These are phyloP conservation scores for Pseudopithomyces chartarum DNA, from an alignment of 2,329 filamentous ascomycete genomes.

Conservation along the genomic window DNA sequence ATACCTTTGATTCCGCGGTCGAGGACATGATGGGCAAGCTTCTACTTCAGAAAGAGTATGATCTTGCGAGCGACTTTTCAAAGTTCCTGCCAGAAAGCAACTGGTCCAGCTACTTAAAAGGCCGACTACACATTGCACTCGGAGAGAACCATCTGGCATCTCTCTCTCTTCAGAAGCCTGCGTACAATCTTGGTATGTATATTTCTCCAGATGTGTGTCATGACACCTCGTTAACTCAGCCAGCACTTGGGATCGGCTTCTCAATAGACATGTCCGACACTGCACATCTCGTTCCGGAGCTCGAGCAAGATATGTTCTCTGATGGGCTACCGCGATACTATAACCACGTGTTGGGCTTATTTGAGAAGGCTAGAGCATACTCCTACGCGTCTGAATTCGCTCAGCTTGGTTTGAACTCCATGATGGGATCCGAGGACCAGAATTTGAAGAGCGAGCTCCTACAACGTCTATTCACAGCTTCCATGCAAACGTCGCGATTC, in stretches of 20 bases:
- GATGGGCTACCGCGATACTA: conserved; percentile 83
- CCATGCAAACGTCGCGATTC: conserved; percentile 78
- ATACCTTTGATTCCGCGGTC: conserved; percentile 42
- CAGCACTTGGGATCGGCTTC: conserved; percentile 42
- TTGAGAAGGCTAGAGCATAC: conserved; percentile 76
- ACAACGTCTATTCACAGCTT: conserved; percentile 81
- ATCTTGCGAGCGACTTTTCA: conserved; percentile 67
- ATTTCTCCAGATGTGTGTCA: not conserved
- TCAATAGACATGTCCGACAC: conserved; percentile 48
- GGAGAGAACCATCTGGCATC: conserved; percentile 76
- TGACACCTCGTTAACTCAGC: conserved; percentile 20
- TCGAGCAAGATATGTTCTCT: conserved; percentile 71
- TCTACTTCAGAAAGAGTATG: conserved; percentile 48
- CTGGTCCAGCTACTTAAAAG: conserved; percentile 79
- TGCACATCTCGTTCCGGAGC: conserved; percentile 69
- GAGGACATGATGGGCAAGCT: conserved; percentile 52
- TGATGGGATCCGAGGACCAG: conserved; percentile 33
- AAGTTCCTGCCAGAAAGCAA: conserved; percentile 63
- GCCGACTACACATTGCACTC: conserved; percentile 74
- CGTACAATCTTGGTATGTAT: conserved; percentile 77
- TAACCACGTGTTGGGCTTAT: conserved; percentile 81
- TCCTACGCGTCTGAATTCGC: conserved; percentile 86
- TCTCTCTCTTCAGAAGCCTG: conserved; percentile 78
- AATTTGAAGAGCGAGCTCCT: conserved; percentile 61
- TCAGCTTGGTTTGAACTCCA: conserved; percentile 63